Percentiles rank a stretch among this genome's conserved stretches.
These are phyloP conservation scores for Lignosus rhinocerotis DNA, from an alignment of 1,284 basidiomycete species.

Conservation along the genomic window DNA sequence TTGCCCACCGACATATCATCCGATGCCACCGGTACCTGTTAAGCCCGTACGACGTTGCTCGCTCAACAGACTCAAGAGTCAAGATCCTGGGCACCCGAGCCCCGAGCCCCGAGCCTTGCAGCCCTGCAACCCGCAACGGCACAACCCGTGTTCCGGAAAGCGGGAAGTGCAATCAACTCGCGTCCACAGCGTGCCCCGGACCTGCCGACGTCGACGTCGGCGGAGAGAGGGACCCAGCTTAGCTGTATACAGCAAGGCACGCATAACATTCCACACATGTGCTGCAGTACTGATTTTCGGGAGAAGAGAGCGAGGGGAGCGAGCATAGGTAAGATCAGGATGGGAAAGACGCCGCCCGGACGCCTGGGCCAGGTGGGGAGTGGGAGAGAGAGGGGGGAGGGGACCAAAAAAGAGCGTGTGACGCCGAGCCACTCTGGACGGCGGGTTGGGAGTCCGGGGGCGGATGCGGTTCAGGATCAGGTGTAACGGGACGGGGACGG, in stretches of 20 bases:
- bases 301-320: not conserved
- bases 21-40: too few relatives aligned
- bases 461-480: not conserved
- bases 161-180: too few relatives aligned
- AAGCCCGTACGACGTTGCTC: too few relatives aligned
- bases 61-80: too few relatives aligned
- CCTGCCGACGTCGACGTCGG: not conserved
- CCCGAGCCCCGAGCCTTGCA: too few relatives aligned
- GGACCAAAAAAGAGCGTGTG: conserved; percentile 13
- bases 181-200: too few relatives aligned
- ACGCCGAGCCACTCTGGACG: conserved; percentile 25
- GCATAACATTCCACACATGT: not conserved
- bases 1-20: too few relatives aligned
- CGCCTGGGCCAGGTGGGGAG: not conserved
- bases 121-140: too few relatives aligned
- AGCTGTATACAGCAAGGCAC: not conserved
- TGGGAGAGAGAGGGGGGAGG: not conserved
- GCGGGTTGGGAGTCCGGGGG: conserved; percentile 15
- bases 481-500: too few relatives aligned
- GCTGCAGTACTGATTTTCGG: not conserved
- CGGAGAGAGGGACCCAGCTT: not conserved
- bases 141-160: too few relatives aligned
- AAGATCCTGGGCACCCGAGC: too few relatives aligned
- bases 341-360: too few relatives aligned
- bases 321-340: not conserved